Conservation (phyloP, 495 filamentous ascomycete species). For the Lindgomyces ingoldianus region DNA sequence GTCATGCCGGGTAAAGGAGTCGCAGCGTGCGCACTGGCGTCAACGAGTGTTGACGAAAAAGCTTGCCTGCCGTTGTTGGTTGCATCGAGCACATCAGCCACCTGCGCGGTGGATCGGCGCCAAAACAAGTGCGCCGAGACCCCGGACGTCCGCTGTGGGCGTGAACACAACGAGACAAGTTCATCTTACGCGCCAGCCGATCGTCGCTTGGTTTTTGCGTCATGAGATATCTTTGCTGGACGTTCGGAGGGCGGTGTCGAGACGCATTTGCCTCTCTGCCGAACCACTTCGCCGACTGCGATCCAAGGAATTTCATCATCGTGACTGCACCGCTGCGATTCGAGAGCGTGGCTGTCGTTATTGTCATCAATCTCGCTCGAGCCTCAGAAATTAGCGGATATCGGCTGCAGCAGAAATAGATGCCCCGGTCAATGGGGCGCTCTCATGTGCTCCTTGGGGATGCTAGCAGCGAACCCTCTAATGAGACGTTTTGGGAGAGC, state of each 20-base stretch:
- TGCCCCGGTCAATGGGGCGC: neutral
- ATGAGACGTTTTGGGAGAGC: neutral
- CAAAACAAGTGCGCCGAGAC: constrained; percentile 26
- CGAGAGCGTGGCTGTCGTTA: neutral
- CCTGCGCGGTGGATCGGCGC: constrained; percentile 31
- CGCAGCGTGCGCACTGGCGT: constrained; percentile 1
- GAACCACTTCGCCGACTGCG: constrained; percentile 8
- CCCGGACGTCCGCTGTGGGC: constrained; percentile 19
- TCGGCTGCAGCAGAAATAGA: constrained; percentile 6
- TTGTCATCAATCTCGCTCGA: constrained; percentile 9
- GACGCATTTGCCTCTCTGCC: neutral
- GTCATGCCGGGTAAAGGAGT: constrained; percentile 29
- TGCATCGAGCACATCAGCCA: constrained; percentile 26
- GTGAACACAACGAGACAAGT: constrained; percentile 2
- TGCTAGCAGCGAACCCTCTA: neutral
- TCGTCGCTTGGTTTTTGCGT: constrained; percentile 16
- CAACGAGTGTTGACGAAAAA: constrained; percentile 7
- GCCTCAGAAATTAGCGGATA: constrained; percentile 10
- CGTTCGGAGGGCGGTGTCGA: neutral
- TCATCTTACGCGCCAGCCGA: constrained; percentile 16
- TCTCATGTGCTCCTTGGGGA: neutral
- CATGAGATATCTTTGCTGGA: neutral
- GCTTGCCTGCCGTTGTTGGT: constrained; percentile 8
- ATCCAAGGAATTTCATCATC: neutral
- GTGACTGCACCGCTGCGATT: neutral